Evolutionary conservation across 805 yeast species (phyloP), one percentile per base, ranked within the genome.

Genomic region (Kockiozyma suomiensis): DNA sequence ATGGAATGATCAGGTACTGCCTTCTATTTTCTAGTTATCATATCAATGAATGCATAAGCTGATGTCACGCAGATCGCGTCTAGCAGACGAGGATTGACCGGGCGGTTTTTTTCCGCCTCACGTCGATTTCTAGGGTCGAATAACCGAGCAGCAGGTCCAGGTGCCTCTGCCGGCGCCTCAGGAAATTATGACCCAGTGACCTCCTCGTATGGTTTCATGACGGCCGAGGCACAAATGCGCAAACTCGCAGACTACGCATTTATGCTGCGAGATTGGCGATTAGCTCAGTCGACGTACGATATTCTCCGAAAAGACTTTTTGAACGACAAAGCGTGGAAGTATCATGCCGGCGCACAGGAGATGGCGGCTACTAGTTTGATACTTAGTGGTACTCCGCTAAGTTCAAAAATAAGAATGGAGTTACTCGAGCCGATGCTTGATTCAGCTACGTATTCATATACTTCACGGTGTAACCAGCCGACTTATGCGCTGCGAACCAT

Each of bases 201-300:
- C 45, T 86, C 85, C 23, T 83, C 78, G 66, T 91, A 90, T 70
- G 74, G 81, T 45, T 82, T 83, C 10, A 77, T 81, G 1, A 78
- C 90, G 0, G 80, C 85, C 0, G 97, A 90, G 67, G 87, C 89
- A 70, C 79, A 83, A 45, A 79, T 91, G 28, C 78, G 98, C 52
- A 87, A 88, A 70, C 76, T 93, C 28, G 98, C 96, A 0, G 99
- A 94, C 72, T 90, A 96, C 90, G 85, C 91, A 5, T 84, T 93
- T 69, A 89, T 94, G 85, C 74, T 92, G n/a, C 82, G 91, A 38
- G 97, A 94, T 75, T 93, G 87, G 78, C 85, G 86, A 71, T 85
- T 83, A 59, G 94, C 97, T 2, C 86, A 87, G 69, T 78, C 88
- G 0, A 87, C 90, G 0, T 93, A 93, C 71, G 98, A 93, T 61